phyloP scores from a whole-genome alignment of 2,329 filamentous ascomycete genomes.

The Beauveria scarabaeidicola region DNA sequence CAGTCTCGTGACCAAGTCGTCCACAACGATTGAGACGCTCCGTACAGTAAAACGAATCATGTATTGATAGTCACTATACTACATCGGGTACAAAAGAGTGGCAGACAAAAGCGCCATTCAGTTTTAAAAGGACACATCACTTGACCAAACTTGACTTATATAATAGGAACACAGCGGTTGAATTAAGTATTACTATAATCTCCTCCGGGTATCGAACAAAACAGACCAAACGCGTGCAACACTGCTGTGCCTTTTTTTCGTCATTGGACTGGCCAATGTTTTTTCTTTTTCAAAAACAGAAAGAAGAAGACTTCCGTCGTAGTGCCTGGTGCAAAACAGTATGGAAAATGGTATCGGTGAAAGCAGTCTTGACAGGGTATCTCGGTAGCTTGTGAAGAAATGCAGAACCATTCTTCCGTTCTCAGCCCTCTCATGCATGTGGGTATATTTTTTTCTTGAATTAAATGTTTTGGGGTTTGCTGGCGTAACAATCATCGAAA shows the following conservation, averaged over 20 bases:
- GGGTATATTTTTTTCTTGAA: conserved; percentile 17
- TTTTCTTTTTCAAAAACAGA: conserved; percentile 9
- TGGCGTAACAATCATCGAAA: conserved; percentile 13
- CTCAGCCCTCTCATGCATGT: conserved; percentile 33
- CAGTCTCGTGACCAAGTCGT: too few species aligned
- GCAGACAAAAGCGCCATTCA: neutral
- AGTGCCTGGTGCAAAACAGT: conserved; percentile 19
- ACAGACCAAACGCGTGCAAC: conserved; percentile 16
- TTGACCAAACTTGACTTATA: neutral
- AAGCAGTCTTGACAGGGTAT: conserved; percentile 47
- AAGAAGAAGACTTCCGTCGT: conserved; percentile 8
- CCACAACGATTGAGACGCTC: too few species aligned
- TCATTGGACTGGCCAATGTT: conserved; percentile 7
- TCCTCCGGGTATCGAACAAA: conserved; percentile 33
- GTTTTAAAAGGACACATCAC: neutral
- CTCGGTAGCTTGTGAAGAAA: conserved; percentile 43
- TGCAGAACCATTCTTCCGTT: conserved; percentile 44
- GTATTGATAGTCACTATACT: too few species aligned
- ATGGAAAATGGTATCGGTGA: conserved; percentile 34
- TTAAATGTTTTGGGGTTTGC: conserved; percentile 16
- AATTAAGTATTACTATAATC: conserved; percentile 37
- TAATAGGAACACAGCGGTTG: conserved; percentile 25
- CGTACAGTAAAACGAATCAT: too few species aligned
- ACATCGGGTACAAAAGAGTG: too few species aligned
- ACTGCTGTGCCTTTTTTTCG: conserved; percentile 17